Conservation (phyloP, 31 red algal genomes). For the Endocladia muricata region DNA sequence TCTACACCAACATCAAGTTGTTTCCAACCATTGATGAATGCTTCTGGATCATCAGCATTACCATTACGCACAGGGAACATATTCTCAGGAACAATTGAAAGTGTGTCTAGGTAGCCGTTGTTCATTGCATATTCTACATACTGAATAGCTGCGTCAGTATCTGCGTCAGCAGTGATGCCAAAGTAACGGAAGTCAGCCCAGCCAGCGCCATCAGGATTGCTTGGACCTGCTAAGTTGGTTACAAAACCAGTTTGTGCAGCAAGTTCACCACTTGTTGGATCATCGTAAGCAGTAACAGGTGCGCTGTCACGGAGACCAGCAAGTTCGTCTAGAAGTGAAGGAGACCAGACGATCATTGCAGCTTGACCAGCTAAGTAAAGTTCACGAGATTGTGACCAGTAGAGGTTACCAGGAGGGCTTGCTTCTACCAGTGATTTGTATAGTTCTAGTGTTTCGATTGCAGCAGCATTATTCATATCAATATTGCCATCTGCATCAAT, state of each 20-base stretch:
- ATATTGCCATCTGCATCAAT: constrained; percentile 1
- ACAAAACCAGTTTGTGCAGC: not conserved
- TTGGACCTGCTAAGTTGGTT: not conserved
- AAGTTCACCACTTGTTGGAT: not conserved
- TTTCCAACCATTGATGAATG: too few relatives aligned
- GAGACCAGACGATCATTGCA: too few relatives aligned
- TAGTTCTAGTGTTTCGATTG: not conserved
- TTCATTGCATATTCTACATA: not conserved
- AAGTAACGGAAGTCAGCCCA: not conserved
- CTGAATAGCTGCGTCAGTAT: not conserved
- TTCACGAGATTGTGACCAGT: not conserved
- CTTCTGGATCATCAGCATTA: not conserved
- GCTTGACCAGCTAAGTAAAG: too few relatives aligned
- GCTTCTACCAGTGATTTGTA: not conserved
- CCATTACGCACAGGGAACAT: not conserved
- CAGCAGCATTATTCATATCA: not conserved
- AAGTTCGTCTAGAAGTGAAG: too few relatives aligned
- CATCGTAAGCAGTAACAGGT: not conserved
- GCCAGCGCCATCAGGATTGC: not conserved
- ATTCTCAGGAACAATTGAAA: not conserved
- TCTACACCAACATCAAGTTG: too few relatives aligned
- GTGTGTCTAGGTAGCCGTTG: not conserved
- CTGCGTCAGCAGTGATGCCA: not conserved
- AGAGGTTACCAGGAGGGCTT: not conserved
- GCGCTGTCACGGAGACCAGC: too few relatives aligned